These are phyloP conservation scores for Berkeleyomyces basicola DNA, from an alignment of 2,329 filamentous ascomycete species.

Conservation along the genomic window DNA sequence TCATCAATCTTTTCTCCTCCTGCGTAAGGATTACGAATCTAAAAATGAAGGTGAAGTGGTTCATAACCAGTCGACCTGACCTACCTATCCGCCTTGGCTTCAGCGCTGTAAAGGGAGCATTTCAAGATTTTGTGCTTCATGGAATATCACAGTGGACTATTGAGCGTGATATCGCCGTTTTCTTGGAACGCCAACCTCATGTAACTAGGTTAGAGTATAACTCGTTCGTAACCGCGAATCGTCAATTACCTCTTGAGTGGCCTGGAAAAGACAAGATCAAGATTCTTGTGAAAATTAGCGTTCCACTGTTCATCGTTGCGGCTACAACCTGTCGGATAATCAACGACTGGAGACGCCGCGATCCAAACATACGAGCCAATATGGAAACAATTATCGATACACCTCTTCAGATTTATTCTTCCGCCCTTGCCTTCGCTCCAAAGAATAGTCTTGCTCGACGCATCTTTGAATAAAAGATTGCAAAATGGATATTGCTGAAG, in stretches of 20 bases:
- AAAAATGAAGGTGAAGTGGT: too few relatives aligned
- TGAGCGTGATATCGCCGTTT: background rate
- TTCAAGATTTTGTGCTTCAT: too few relatives aligned
- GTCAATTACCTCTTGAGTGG: background rate
- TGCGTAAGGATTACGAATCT: too few relatives aligned
- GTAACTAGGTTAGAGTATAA: background rate
- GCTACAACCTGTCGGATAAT: background rate
- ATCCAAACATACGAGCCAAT: too few relatives aligned
- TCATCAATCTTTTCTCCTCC: too few relatives aligned
- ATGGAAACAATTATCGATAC: too few relatives aligned
- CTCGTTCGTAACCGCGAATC: background rate
- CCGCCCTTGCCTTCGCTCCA: background rate
- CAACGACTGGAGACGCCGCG: background rate
- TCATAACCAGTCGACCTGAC: too few relatives aligned
- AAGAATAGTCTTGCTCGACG: background rate
- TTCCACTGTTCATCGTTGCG: background rate
- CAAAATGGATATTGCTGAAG: background rate
- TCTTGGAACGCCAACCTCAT: conserved; percentile 21
- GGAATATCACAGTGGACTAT: too few relatives aligned
- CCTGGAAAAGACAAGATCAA: background rate
- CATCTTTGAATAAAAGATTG: background rate
- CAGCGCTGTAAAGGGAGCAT: too few relatives aligned
- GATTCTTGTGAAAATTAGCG: background rate
- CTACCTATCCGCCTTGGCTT: too few relatives aligned
- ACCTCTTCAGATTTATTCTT: background rate